A percentile compares a stretch with the other conserved stretches of the same genome.
These are phyloP conservation scores for Adansonia digitata DNA, from an alignment of 345 rosid species.

Conservation along the genomic window DNA sequence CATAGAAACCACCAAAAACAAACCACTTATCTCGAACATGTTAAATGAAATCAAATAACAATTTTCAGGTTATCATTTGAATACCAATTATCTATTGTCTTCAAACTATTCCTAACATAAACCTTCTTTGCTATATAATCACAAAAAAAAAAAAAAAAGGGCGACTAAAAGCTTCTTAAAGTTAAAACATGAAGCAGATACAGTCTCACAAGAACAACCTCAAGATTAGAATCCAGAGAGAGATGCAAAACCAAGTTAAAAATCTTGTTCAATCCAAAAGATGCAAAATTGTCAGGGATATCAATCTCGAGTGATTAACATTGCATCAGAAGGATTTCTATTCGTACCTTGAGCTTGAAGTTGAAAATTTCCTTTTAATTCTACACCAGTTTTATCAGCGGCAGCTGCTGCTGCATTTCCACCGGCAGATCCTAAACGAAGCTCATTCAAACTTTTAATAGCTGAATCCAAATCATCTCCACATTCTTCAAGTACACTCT, in stretches of 20 bases:
- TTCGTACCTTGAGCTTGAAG: conserved; percentile 44
- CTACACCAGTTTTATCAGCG: conserved; percentile 25
- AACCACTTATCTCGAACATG: conserved; percentile 1
- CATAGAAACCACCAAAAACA: background rate
- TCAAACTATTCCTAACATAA: background rate
- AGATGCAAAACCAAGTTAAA: background rate
- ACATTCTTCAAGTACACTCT: conserved; percentile 69
- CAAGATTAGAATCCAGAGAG: background rate
- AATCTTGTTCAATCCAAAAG: background rate
- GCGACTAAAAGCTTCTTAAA: background rate
- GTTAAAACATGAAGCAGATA: background rate
- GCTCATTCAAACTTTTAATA: conserved; percentile 76
- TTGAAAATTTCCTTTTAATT: conserved; percentile 29
- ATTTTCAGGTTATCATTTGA: background rate
- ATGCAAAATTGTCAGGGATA: background rate
- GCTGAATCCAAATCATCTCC: conserved; percentile 87
- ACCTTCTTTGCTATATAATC: background rate
- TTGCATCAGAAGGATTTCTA: background rate
- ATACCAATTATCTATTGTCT: background rate
- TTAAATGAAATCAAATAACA: background rate
- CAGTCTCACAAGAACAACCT: background rate
- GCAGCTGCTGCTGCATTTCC: conserved; percentile 17
- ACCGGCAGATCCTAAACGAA: conserved; percentile 64
- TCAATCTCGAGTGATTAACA: background rate
- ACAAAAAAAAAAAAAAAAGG: no score